Percentiles rank a stretch among this genome's conserved stretches.
Evolutionary conservation across 208 protist genomes (phyloP).

Genomic region (Jaenimonas drosophilae): DNA sequence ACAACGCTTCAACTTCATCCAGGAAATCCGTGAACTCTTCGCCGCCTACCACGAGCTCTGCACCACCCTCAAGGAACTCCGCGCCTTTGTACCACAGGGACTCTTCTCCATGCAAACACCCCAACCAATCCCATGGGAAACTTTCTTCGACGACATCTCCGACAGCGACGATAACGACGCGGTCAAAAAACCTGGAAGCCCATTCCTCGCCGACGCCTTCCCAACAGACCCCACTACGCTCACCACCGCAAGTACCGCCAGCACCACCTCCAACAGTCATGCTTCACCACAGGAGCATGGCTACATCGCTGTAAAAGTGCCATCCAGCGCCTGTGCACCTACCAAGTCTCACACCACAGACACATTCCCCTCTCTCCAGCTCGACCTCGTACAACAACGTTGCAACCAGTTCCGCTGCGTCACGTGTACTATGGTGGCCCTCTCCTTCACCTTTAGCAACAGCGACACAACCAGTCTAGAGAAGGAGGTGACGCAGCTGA

Average conservation of each 20-base stretch:
- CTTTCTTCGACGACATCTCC: no score
- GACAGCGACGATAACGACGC: no score
- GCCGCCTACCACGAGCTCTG: conserved; percentile 24
- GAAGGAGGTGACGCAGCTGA: conserved; percentile 12
- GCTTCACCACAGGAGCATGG: no score
- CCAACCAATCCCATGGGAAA: not conserved
- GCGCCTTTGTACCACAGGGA: conserved; percentile 36
- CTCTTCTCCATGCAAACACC: conserved; percentile 11
- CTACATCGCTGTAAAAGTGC: no score
- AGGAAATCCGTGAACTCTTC: conserved; percentile 24
- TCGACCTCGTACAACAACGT: conserved; percentile 2
- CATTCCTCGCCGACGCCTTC: no score
- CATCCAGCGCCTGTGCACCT: no score
- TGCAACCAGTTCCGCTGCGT: conserved; percentile 19
- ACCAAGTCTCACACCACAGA: no score
- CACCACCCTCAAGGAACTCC: conserved; percentile 26
- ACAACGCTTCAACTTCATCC: conserved; percentile 5
- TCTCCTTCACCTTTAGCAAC: conserved; percentile 17
- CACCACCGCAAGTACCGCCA: no score
- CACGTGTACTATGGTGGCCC: conserved; percentile 18
- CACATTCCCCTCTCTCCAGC: not conserved
- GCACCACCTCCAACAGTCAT: no score
- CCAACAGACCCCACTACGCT: no score
- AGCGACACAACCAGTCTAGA: conserved; percentile 13
- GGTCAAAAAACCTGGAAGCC: no score